Percentiles rank a stretch among this genome's conserved stretches.
These are phyloP conservation scores for Anthostomella pinea DNA, from an alignment of 2,329 filamentous ascomycete genomes.

Conservation along the genomic window DNA sequence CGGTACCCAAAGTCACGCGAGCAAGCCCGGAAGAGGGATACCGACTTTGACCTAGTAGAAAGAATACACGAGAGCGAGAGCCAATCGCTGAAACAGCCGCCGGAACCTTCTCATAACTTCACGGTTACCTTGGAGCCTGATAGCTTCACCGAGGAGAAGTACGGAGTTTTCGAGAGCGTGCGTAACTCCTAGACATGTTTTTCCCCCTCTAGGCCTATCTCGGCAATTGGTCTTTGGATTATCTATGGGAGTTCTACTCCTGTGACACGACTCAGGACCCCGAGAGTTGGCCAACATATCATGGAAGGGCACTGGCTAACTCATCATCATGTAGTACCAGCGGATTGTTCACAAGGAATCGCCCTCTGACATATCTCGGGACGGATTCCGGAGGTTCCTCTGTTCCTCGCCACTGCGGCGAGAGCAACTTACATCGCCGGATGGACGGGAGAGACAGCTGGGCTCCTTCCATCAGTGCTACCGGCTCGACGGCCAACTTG, in stretches of 20 bases:
- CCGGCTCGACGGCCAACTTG: slow-evolving; percentile 69
- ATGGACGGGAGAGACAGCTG: slow-evolving; percentile 53
- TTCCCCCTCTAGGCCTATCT: no score
- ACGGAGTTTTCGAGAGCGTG: slow-evolving; percentile 62
- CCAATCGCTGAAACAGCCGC: slow-evolving; percentile 51
- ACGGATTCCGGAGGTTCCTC: slow-evolving; percentile 68
- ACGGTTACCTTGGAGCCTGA: slow-evolving; percentile 69
- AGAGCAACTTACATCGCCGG: slow-evolving; percentile 38
- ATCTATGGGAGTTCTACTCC: no score
- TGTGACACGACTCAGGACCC: no score
- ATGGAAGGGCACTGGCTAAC: no score
- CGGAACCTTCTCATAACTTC: slow-evolving; percentile 64
- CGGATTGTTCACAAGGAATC: slow-evolving; percentile 67
- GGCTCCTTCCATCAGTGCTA: slow-evolving; percentile 84
- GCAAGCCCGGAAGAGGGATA: slow-evolving; percentile 60
- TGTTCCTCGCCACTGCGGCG: slow-evolving; percentile 66
- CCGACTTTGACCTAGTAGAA: slow-evolving; percentile 63
- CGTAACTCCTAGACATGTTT: no score
- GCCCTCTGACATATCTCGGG: slow-evolving; percentile 53
- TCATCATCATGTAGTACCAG: no score
- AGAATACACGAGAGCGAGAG: slow-evolving; percentile 69
- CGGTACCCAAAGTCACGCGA: slow-evolving; percentile 66
- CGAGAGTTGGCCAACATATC: no score
- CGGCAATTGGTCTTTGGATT: no score
- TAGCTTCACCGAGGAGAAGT: slow-evolving; percentile 75